Evolutionary conservation across 768 basidiomycete species (phyloP).

Genomic region (Nidularia pulvinata): DNA sequence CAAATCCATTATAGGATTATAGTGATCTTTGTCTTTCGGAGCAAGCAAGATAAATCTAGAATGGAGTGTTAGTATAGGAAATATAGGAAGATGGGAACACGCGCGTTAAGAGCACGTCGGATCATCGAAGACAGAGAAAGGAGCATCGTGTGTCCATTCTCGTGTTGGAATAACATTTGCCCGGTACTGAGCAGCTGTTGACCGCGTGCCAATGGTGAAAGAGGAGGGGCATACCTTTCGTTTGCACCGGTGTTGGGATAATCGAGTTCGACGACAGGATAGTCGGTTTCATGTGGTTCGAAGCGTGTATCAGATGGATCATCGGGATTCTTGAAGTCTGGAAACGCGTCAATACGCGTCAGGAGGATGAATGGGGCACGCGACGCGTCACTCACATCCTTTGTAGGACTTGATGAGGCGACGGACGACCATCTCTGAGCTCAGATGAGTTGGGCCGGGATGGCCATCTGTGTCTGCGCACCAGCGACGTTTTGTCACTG

Average conservation of each 20-base stretch:
- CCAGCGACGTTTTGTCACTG: constrained; percentile 46
- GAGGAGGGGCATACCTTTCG: constrained; percentile 51
- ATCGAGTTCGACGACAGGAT: constrained; percentile 73
- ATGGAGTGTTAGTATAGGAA: constrained; percentile 1
- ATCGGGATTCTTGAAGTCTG: constrained; percentile 71
- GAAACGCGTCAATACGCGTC: constrained; percentile 9
- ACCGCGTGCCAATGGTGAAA: background rate
- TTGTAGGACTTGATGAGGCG: constrained; percentile 68
- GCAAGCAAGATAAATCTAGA: constrained; percentile 73
- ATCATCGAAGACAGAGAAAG: no score
- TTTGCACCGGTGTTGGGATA: constrained; percentile 72
- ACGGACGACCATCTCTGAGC: constrained; percentile 65
- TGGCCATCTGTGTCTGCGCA: constrained; percentile 47
- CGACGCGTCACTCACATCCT: constrained; percentile 46
- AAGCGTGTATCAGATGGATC: constrained; percentile 66
- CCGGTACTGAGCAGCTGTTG: background rate
- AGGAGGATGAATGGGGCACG: background rate
- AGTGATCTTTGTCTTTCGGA: constrained; percentile 86
- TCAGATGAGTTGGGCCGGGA: constrained; percentile 51
- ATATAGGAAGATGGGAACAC: background rate
- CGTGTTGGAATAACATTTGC: no score
- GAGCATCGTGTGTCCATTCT: no score
- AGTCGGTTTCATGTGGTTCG: constrained; percentile 56
- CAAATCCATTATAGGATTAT: constrained; percentile 82
- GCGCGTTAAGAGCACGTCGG: background rate